Base-by-base conservation (phyloP, 495 filamentous ascomycete species). In the Parathielavia appendiculata region DNA sequence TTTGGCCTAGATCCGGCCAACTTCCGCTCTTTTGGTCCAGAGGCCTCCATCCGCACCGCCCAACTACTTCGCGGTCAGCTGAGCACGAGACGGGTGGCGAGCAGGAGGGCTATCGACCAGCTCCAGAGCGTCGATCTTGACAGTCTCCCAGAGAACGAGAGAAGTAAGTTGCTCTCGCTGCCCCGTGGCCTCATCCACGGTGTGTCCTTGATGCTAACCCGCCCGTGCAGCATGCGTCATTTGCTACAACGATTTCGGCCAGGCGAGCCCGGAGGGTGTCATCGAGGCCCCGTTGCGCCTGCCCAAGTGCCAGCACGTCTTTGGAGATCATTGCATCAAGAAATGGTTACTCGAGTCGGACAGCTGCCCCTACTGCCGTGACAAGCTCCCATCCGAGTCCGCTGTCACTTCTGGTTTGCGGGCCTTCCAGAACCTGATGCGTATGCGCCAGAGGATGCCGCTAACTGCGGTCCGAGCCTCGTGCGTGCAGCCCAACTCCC, bases 321-420 rank as follows among this genome's bases (percentile, higher is more conserved):
- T 84, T 59, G 81, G 81, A 19, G 76, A 81, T 49, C 74, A 77
- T 49, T 84, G 81, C 66, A 81, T 84, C 62, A 81, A 80, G 64
- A 82, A 80, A 60, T 84, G 81, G 81, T 77, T 83, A 50, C 69
- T 81, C 45, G 81, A 84, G 51, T 77, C 79, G 1, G 78, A 81
- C 58, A 83, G 73, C 54, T 84, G 81, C 61, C 81, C 81, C 0
- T 81, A 81, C 60, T 84, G 81, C 54, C 73, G 81, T 14, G 77
- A 81, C 57, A 81, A 81, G 55, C 70, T 83, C 12, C 79, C 72
- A 14, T 81, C 81, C 16, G 78, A 82, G 51, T 65, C 59, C 9
- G 54, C 46, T 22, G n/a, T 60, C 5, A 56, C 52, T 1, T 34
- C 60, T 30, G 47, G 36, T 20, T 23, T 48, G 20, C 63, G 61